phyloP scores from a whole-genome alignment of 208 protist species.

The Acanthamoeba castellanii region DNA sequence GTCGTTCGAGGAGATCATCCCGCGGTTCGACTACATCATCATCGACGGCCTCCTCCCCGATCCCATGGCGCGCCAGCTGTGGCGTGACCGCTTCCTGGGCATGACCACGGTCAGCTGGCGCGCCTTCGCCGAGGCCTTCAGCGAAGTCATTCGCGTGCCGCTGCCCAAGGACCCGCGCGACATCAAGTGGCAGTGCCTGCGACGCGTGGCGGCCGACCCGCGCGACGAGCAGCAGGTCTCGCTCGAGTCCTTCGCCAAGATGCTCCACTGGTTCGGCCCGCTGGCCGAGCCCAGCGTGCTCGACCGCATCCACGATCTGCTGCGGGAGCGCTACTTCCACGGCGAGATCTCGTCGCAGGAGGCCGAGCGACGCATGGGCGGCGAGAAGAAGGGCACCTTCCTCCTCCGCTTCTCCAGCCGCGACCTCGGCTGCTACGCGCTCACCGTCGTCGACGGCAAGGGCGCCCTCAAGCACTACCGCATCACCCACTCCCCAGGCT shows the following conservation, averaged over 20 bases:
- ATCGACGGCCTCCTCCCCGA: constrained; percentile 52
- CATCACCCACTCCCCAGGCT: constrained; percentile 58
- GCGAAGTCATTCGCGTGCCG: not conserved
- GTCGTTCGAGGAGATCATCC: constrained; percentile 71
- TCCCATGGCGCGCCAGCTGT: not conserved
- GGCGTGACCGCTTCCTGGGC: constrained; percentile 51
- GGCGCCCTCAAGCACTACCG: constrained; percentile 71
- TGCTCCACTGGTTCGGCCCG: constrained; percentile 72
- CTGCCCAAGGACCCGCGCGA: constrained; percentile 64
- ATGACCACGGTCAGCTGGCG: constrained; percentile 34
- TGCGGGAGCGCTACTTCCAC: constrained; percentile 63
- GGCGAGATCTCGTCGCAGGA: constrained; percentile 69
- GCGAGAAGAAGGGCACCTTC: constrained; percentile 74
- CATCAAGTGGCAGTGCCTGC: constrained; percentile 65
- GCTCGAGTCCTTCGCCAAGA: constrained; percentile 68
- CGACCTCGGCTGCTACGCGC: constrained; percentile 67
- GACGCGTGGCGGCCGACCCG: constrained; percentile 6
- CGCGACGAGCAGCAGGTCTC: constrained; percentile 39
- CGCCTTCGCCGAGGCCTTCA: constrained; percentile 22
- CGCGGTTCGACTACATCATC: constrained; percentile 72
- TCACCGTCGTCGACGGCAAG: constrained; percentile 66
- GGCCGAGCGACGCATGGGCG: constrained; percentile 57
- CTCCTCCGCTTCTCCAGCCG: constrained; percentile 69
- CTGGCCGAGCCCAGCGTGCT: constrained; percentile 24
- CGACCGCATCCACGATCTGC: constrained; percentile 68